These are phyloP conservation scores for Penicillium sp. DNA, from an alignment of 2,329 filamentous ascomycete genomes.

Conservation along the genomic window DNA sequence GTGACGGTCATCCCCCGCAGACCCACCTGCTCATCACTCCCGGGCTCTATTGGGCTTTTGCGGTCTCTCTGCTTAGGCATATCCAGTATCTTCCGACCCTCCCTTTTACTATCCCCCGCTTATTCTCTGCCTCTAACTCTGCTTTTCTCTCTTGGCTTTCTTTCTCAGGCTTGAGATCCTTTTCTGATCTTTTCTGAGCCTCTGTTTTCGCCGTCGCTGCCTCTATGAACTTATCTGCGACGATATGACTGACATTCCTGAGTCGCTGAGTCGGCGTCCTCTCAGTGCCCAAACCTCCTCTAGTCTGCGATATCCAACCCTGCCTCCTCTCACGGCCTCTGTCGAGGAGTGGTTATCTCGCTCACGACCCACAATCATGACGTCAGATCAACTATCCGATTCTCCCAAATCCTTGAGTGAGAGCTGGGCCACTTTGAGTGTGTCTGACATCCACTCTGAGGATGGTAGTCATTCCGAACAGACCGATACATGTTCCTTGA, in stretches of 20 bases:
- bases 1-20: conserved; percentile 8
- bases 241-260: conserved; percentile 42
- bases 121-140: conserved; percentile 6
- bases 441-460: conserved; percentile 47
- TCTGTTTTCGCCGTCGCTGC: conserved; percentile 7
- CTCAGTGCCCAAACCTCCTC: conserved; percentile 30
- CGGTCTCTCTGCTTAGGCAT: conserved; percentile 4
- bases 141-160: conserved; percentile 4
- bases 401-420: conserved; percentile 42
- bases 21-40: conserved; percentile 12
- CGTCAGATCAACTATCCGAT: conserved; percentile 33
- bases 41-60: conserved; percentile 4
- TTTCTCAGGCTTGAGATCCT: not conserved
- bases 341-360: conserved; percentile 46
- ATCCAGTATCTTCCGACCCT: conserved; percentile 9
- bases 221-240: conserved; percentile 10
- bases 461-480: conserved; percentile 48
- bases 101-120: not conserved
- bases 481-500: conserved; percentile 46
- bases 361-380: conserved; percentile 45
- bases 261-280: conserved; percentile 32
- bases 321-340: conserved; percentile 41
- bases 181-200: conserved; percentile 4
- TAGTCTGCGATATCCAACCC: conserved; percentile 44
- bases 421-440: conserved; percentile 50